Evolutionary conservation across 768 basidiomycete species (phyloP).

Genomic region (Pulveroboletus sp.): DNA sequence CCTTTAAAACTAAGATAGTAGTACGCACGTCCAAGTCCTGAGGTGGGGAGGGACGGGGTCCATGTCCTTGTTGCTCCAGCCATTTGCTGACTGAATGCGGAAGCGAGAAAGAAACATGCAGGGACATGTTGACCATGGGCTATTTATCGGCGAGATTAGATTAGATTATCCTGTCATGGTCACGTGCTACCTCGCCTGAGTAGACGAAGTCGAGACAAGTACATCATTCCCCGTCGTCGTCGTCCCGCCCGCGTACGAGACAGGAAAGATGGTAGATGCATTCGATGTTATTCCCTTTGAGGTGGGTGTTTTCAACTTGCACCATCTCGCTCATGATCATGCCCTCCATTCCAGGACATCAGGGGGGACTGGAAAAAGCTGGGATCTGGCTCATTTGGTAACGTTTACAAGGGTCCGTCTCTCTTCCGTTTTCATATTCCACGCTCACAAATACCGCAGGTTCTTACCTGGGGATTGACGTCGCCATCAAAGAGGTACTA

Average conservation of each 20-base stretch:
- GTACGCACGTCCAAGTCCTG: conserved; percentile 57
- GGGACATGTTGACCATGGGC: neutral
- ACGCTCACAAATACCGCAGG: conserved; percentile 41
- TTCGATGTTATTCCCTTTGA: conserved; percentile 89
- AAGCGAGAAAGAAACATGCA: conserved; percentile 21
- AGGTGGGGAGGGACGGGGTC: conserved; percentile 61
- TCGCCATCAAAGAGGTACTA: conserved; percentile 95
- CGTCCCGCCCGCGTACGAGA: conserved; percentile 3
- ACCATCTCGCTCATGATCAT: neutral
- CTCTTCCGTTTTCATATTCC: neutral
- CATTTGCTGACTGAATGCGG: conserved; percentile 47
- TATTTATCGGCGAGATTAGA: conserved; percentile 13
- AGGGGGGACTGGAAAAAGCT: conserved; percentile 86
- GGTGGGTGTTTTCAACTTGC: conserved; percentile 38
- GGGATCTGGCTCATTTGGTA: conserved; percentile 90
- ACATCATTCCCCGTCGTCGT: neutral
- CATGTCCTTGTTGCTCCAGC: conserved; percentile 76
- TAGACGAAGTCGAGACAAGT: conserved; percentile 6
- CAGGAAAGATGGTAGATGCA: conserved; percentile 51
- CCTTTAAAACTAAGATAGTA: neutral
- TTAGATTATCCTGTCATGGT: conserved; percentile 8
- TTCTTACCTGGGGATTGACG: conserved; percentile 90
- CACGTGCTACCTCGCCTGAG: conserved; percentile 24
- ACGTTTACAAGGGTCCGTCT: conserved; percentile 71
- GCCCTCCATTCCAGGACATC: conserved; percentile 61